Percentiles rank a stretch among this genome's conserved stretches.
phyloP scores from a whole-genome alignment of 495 filamentous ascomycete species.

The Aspergillus heteromorphus region DNA sequence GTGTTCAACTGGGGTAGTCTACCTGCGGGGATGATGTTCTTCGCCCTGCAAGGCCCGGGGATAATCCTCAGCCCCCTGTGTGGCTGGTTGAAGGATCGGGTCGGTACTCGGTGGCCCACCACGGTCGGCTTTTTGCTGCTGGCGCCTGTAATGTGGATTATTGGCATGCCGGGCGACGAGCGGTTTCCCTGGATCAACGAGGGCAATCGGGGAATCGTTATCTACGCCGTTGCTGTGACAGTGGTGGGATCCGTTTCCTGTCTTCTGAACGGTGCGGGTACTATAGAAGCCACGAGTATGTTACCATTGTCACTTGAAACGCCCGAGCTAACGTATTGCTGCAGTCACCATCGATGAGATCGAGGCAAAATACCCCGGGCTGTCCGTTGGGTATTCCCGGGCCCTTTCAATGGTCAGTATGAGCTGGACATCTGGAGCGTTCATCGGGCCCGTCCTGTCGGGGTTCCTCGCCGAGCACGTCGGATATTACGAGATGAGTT shows the following conservation, averaged over 20 bases:
- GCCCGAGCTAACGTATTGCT: background rate
- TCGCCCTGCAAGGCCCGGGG: conserved; percentile 23
- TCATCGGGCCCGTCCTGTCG: conserved; percentile 32
- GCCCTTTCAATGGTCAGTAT: conserved; percentile 32
- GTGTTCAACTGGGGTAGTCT: conserved; percentile 29
- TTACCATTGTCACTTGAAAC: background rate
- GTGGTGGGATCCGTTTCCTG: conserved; percentile 15
- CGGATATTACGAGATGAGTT: conserved; percentile 31
- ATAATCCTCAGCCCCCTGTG: conserved; percentile 17
- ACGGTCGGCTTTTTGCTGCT: conserved; percentile 18
- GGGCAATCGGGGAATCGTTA: conserved; percentile 11
- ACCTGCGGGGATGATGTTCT: conserved; percentile 25
- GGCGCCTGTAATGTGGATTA: conserved; percentile 3
- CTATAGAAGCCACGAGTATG: conserved; percentile 32
- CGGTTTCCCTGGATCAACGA: conserved; percentile 14
- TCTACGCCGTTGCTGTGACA: conserved; percentile 17
- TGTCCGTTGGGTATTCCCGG: conserved; percentile 37
- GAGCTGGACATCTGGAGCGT: conserved; percentile 28
- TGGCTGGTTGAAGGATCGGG: conserved; percentile 27
- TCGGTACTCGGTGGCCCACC: conserved; percentile 20
- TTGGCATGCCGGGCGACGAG: conserved; percentile 19
- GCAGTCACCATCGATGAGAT: conserved; percentile 25
- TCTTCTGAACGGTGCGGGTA: conserved; percentile 23
- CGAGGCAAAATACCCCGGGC: conserved; percentile 18
- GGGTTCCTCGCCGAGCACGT: conserved; percentile 26